Conservation (phyloP, 257 asterid genomes). For the Orobanche coerulescens region DNA sequence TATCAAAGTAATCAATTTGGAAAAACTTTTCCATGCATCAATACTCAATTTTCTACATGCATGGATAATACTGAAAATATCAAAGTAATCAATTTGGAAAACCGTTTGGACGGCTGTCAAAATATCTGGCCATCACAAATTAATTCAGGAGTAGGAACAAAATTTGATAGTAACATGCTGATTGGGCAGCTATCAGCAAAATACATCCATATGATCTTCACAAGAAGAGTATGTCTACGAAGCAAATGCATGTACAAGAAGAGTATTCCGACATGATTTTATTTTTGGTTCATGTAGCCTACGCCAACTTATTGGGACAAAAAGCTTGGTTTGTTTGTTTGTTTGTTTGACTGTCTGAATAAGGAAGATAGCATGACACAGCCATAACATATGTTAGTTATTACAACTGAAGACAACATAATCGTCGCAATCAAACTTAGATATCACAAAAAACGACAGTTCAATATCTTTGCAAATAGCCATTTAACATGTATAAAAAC, state of each 20-base stretch:
- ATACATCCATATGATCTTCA: conserved; percentile 12
- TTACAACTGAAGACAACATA: conserved; percentile 10
- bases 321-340: too few species aligned
- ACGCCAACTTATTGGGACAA: too few species aligned
- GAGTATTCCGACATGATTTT: too few species aligned
- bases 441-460: neutral
- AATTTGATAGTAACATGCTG: conserved; percentile 11
- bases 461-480: conserved; percentile 5
- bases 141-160: conserved; percentile 20
- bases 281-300: too few species aligned
- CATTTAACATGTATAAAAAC: neutral
- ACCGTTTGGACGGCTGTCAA: conserved; percentile 63
- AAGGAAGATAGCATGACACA: too few species aligned
- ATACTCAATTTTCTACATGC: conserved; percentile 6
- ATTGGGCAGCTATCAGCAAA: conserved; percentile 13
- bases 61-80: conserved; percentile 4
- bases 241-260: neutral
- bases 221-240: neutral
- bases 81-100: conserved; percentile 33
- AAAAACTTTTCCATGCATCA: neutral
- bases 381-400: conserved; percentile 8
- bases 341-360: too few species aligned
- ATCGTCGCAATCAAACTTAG: too few species aligned
- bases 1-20: too few species aligned
- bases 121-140: conserved; percentile 52